phyloP scores from a whole-genome alignment of 305 asterid genomes.

The Monarda citriodora region DNA sequence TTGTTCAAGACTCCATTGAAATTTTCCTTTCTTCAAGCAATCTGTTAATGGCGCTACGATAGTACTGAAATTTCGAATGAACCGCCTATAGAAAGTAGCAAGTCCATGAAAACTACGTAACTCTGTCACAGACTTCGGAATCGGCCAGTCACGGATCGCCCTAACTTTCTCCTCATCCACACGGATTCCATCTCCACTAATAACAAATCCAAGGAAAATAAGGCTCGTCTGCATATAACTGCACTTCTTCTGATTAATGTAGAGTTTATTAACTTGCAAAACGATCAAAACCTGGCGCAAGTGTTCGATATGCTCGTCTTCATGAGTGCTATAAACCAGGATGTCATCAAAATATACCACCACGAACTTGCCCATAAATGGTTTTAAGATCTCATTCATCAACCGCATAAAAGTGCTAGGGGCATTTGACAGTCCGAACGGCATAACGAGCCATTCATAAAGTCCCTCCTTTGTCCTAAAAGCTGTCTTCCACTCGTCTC shows the following conservation, averaged over 20 bases:
- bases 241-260: too few species aligned
- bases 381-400: too few species aligned
- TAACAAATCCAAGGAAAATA: too few species aligned
- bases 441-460: too few species aligned
- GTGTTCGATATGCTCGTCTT: not conserved
- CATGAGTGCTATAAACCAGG: not conserved
- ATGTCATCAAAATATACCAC: constrained; percentile 4
- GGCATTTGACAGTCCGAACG: too few species aligned
- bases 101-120: not conserved
- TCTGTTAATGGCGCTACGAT: constrained; percentile 4
- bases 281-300: not conserved
- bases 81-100: constrained; percentile 10
- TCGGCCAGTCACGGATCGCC: not conserved
- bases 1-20: too few species aligned
- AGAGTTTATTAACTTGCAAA: too few species aligned
- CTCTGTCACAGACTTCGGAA: not conserved
- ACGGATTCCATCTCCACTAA: too few species aligned
- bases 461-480: too few species aligned
- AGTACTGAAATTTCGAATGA: constrained; percentile 4
- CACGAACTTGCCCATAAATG: not conserved
- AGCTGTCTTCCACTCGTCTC: too few species aligned
- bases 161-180: not conserved
- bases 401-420: too few species aligned
- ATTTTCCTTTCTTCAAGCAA: constrained; percentile 11
- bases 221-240: too few species aligned